Conservation (phyloP, 2,329 filamentous ascomycete species). For the Aureobasidium sp. region DNA sequence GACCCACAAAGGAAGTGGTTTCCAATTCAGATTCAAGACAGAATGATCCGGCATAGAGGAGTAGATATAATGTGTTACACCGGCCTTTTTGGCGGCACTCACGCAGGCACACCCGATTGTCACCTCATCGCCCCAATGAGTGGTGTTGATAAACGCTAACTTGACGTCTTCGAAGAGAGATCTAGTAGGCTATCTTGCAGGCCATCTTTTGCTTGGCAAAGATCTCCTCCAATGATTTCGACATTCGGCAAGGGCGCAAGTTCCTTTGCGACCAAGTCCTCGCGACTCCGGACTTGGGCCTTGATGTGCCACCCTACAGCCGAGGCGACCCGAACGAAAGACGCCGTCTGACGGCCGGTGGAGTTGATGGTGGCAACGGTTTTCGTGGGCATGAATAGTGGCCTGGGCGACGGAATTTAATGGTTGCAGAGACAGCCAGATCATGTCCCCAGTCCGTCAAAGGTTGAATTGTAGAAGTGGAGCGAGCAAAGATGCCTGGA, state of each 20-base stretch:
- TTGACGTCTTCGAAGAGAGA: conserved; percentile 78
- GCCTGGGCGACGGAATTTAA: too few relatives aligned
- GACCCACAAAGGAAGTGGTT: conserved; percentile 88
- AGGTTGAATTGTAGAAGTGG: too few relatives aligned
- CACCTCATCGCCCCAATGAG: conserved; percentile 95
- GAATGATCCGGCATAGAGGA: conserved; percentile 98
- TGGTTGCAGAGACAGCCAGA: too few relatives aligned
- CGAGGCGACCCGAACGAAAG: conserved; percentile 92
- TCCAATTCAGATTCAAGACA: conserved; percentile 80
- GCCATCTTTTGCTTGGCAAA: conserved; percentile 47
- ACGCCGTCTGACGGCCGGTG: conserved; percentile 95
- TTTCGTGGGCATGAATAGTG: conserved; percentile 64
- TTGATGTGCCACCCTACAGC: conserved; percentile 95
- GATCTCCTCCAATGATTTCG: conserved; percentile 73
- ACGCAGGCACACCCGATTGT: conserved; percentile 89
- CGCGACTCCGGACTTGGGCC: conserved; percentile 88
- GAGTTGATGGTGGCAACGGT: conserved; percentile 97
- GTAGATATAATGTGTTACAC: conserved; percentile 93
- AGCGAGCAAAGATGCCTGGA: too few relatives aligned
- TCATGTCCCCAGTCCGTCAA: too few relatives aligned
- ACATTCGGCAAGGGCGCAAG: conserved; percentile 86
- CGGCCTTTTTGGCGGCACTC: conserved; percentile 86
- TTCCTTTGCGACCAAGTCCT: conserved; percentile 90
- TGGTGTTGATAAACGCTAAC: conserved; percentile 97
- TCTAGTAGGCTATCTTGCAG: conserved; percentile 28